These are phyloP conservation scores for Mediolabrus comicus DNA, from an alignment of 108 stramenopile species.

Conservation along the genomic window DNA sequence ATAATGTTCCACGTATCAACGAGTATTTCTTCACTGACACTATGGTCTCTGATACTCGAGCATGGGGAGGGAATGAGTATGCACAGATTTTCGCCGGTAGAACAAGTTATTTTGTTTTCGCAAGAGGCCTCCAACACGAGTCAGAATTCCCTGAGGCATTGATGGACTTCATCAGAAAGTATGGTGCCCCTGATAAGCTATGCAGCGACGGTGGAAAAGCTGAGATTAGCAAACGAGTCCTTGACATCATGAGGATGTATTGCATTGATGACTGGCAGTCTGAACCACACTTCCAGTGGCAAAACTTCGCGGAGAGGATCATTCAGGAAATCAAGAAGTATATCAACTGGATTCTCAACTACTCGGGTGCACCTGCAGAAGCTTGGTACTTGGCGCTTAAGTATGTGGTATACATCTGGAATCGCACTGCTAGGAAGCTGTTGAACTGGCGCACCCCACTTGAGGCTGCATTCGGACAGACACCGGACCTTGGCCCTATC, in stretches of 20 bases:
- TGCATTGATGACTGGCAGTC: neutral
- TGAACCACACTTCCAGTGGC: neutral
- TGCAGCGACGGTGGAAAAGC: neutral
- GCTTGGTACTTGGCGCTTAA: neutral
- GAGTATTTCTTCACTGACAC: neutral
- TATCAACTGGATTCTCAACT: neutral
- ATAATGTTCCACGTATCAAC: neutral
- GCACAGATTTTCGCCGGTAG: neutral
- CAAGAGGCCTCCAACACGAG: neutral
- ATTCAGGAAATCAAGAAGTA: neutral
- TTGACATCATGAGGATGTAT: neutral
- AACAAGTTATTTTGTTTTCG: neutral
- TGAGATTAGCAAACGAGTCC: neutral
- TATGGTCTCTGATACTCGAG: neutral
- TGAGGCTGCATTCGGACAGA: neutral
- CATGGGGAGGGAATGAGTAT: neutral
- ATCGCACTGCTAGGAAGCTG: neutral
- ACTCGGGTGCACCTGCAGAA: neutral
- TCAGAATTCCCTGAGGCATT: neutral
- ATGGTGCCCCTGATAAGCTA: neutral
- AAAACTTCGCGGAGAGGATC: neutral
- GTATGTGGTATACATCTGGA: neutral
- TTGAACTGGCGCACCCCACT: neutral
- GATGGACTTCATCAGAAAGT: neutral
- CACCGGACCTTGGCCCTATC: conserved; percentile 11